Evolutionary conservation across 2,329 filamentous ascomycete species (phyloP).

Genomic region (Fusarium dlaminii): DNA sequence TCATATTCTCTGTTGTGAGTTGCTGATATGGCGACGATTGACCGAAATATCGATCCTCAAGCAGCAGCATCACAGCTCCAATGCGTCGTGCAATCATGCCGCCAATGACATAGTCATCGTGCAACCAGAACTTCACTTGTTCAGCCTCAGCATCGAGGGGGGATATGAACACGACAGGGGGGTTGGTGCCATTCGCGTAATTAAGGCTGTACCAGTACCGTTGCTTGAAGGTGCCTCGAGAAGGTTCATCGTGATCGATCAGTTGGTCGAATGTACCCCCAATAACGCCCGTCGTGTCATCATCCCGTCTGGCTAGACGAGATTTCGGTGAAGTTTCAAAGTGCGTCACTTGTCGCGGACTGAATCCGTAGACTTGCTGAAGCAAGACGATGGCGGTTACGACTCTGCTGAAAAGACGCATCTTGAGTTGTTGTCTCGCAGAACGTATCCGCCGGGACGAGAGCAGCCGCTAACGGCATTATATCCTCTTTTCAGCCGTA

Average conservation of each 20-base stretch:
- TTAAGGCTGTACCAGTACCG: slow-evolving; percentile 8
- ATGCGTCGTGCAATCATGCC: slow-evolving; percentile 3
- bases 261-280: neutral
- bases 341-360: neutral
- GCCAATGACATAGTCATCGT: slow-evolving; percentile 7
- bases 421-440: neutral
- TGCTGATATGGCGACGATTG: neutral
- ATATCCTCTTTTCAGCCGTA: neutral
- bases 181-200: neutral
- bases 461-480: neutral
- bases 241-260: neutral
- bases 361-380: neutral
- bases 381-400: neutral
- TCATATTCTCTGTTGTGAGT: neutral
- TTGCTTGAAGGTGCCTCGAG: neutral
- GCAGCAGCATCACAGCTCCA: neutral
- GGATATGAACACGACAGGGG: neutral
- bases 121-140: neutral
- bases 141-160: neutral
- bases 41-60: slow-evolving; percentile 1
- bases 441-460: neutral
- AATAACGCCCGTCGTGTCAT: neutral
- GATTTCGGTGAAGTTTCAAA: neutral
- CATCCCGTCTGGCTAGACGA: neutral
- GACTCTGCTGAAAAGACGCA: neutral